Percentiles rank a stretch among this genome's conserved stretches.
phyloP scores from a whole-genome alignment of 345 rosid genomes.

The Syzygium jambos region DNA sequence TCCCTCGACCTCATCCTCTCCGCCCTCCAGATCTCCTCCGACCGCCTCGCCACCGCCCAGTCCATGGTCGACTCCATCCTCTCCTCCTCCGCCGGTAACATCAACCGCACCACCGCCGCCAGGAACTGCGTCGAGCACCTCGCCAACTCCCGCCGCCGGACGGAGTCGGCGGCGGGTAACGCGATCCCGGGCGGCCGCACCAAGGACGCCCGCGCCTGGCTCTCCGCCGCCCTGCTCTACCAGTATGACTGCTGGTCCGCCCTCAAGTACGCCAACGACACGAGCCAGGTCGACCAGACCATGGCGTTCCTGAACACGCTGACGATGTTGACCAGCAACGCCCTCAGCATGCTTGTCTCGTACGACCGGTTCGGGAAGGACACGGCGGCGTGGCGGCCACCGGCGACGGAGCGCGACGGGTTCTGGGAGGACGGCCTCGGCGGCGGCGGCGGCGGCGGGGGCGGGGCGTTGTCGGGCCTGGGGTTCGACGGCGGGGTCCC shows the following conservation, averaged over 20 bases:
- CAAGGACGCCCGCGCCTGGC: slow-evolving; percentile 42
- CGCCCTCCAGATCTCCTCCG: slow-evolving; percentile 22
- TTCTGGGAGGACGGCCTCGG: slow-evolving; percentile 5
- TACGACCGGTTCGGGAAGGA: slow-evolving; percentile 21
- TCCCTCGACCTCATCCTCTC: slow-evolving; percentile 17
- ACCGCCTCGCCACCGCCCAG: slow-evolving; percentile 17
- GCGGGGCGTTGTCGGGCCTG: not conserved
- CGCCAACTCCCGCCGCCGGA: slow-evolving; percentile 15
- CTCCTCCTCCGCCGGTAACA: slow-evolving; percentile 12
- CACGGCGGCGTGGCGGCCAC: slow-evolving; percentile 17
- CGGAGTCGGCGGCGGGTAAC: slow-evolving; percentile 8
- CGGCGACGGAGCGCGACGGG: slow-evolving; percentile 36
- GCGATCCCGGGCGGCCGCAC: slow-evolving; percentile 11
- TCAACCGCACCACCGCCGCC: slow-evolving; percentile 23
- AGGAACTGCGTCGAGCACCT: slow-evolving; percentile 28
- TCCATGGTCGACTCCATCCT: slow-evolving; percentile 23
- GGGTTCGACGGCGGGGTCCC: slow-evolving; percentile 14
- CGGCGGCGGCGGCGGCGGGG: not conserved
- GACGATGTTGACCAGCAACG: slow-evolving; percentile 23
- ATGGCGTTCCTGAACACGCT: slow-evolving; percentile 23
- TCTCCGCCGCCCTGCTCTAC: slow-evolving; percentile 26
- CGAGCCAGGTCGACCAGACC: slow-evolving; percentile 11
- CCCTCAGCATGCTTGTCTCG: slow-evolving; percentile 26
- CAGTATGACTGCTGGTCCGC: slow-evolving; percentile 38
- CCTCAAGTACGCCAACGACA: slow-evolving; percentile 34